Evolutionary conservation across 2,329 filamentous ascomycete species (phyloP).

Genomic region (Calonectria pteridis): DNA sequence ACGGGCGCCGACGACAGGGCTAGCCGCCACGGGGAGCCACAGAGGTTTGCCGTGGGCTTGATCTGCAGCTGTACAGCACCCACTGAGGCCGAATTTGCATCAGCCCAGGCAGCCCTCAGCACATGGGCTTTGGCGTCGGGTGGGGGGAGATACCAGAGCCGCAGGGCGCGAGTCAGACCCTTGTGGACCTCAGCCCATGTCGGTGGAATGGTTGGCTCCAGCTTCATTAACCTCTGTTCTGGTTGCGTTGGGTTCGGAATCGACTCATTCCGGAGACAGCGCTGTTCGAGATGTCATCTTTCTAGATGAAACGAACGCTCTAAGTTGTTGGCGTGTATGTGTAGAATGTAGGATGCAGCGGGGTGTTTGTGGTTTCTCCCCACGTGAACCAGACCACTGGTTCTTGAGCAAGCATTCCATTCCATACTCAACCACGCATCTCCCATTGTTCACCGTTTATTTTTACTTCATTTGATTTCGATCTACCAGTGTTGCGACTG

Average conservation of each 20-base stretch:
- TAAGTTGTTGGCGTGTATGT: neutral
- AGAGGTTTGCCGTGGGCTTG: neutral
- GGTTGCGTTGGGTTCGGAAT: neutral
- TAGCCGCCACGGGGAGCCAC: neutral
- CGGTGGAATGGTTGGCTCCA: neutral
- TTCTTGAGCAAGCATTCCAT: neutral
- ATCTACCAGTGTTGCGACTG: neutral
- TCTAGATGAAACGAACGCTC: neutral
- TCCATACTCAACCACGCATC: neutral
- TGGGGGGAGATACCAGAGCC: conserved; percentile 10
- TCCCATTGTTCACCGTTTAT: neutral
- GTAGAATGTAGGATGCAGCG: neutral
- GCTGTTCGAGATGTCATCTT: neutral
- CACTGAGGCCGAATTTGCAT: neutral
- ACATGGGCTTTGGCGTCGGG: neutral
- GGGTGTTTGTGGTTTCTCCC: neutral
- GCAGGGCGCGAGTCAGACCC: conserved; percentile 18
- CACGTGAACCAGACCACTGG: neutral
- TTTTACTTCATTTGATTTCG: neutral
- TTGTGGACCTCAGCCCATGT: conserved; percentile 14
- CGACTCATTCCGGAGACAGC: neutral
- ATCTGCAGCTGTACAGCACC: neutral
- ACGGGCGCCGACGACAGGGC: conserved; percentile 1
- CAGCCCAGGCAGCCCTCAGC: neutral
- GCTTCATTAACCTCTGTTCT: neutral